These are phyloP conservation scores for Pezicula rhizophila DNA, from an alignment of 2,329 filamentous ascomycete species.

Conservation along the genomic window DNA sequence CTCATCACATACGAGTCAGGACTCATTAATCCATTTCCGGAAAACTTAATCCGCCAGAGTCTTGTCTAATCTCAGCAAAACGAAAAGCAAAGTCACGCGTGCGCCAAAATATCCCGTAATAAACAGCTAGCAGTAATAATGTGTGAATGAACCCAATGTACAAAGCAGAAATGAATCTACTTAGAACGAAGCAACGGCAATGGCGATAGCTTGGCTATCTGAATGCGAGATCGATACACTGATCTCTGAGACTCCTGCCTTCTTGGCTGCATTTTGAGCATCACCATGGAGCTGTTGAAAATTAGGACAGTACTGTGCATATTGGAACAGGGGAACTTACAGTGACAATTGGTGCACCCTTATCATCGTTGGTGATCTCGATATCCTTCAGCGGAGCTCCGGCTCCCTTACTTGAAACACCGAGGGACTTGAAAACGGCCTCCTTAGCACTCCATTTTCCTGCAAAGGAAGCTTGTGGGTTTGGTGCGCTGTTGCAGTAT, in stretches of 20 bases:
- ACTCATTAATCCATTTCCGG: too few relatives aligned
- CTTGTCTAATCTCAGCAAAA: not conserved
- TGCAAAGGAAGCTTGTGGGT: conserved; percentile 84
- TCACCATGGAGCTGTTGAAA: conserved; percentile 70
- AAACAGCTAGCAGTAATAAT: not conserved
- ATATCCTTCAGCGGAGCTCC: conserved; percentile 91
- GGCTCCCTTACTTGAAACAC: conserved; percentile 78
- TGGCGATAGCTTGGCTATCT: conserved; percentile 87
- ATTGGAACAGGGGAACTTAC: conserved; percentile 50
- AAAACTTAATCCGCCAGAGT: too few relatives aligned
- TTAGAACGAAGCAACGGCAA: conserved; percentile 79
- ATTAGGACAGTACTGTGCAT: conserved; percentile 6
- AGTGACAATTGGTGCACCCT: conserved; percentile 75
- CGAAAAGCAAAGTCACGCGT: not conserved
- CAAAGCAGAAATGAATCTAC: conserved; percentile 1
- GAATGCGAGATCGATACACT: conserved; percentile 95
- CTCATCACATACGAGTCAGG: too few relatives aligned
- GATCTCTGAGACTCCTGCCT: conserved; percentile 81
- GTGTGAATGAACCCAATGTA: not conserved
- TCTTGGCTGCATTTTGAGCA: conserved; percentile 75
- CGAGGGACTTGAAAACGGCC: conserved; percentile 95
- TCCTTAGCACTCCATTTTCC: conserved; percentile 97
- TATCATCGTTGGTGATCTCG: conserved; percentile 77
- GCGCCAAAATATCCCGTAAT: not conserved
- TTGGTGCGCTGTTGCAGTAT: conserved; percentile 77